Evolutionary conservation across 805 yeast species (phyloP), one percentile per base, ranked within the genome.

Genomic region (Aciculoconidium aculeatum): DNA sequence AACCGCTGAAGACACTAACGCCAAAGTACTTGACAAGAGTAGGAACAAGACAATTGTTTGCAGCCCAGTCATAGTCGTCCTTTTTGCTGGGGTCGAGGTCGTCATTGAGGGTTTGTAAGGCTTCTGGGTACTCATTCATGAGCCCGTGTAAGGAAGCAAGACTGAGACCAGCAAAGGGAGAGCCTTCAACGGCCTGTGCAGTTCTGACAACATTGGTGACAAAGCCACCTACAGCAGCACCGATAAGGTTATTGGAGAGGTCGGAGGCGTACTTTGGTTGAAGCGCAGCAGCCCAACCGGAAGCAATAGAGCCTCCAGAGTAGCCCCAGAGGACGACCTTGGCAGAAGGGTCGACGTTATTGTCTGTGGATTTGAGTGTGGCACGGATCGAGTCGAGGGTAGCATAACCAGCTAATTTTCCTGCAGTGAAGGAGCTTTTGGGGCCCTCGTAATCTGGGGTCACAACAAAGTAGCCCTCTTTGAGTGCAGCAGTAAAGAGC

Each of bases 251-350:
- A 17, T 24, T 13, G 43, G 37, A 15, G 19, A 44, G 37, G 13
- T 61, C 66, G 1, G 59, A 56, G 3, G 66, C 65, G 32, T 61
- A 61, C 3, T 35, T 24, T 7, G 63, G 63, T 32, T 55, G 63
- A 15, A 57, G 37, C 6, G 53, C 46, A 2, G 58, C 55, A 11
- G 65, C 65, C 67, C 67, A 61, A 2, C 57, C 52, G 7, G 57
- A 30, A 11, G 67, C 61, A 15, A 59, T 32, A 1, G 61, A 45
- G 4, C 65, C 67, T 10, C 67, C 67, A 3, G 62, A 55, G 29
- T 55, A 61, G 1, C 67, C 67, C 59, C 58, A 58, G n/a, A 18
- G 21, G 21, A n/a, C 21, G 10, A 18, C 8, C 8, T 8, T 8
- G 21, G 21, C 21, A 18, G n/a, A 18, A 18, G 21, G 21, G 21